These are phyloP conservation scores for Fusarium duplospermum DNA, from an alignment of 2,329 filamentous ascomycete genomes.

Conservation along the genomic window DNA sequence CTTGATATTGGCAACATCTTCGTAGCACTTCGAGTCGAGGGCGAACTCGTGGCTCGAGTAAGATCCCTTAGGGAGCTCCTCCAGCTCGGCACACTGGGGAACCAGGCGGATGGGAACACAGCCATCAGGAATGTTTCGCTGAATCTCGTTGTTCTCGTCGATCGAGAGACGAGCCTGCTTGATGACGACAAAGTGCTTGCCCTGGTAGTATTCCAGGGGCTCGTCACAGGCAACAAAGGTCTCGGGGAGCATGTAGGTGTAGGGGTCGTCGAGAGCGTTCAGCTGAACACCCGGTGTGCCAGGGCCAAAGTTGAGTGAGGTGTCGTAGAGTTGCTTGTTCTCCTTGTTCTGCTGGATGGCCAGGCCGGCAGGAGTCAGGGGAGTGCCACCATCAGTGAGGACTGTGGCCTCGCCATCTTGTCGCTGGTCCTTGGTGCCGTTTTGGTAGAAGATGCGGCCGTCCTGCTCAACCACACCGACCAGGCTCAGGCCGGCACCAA, in stretches of 20 bases:
- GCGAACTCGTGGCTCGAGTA: slow-evolving; percentile 55
- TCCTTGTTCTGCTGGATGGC: slow-evolving; percentile 43
- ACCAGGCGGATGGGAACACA: slow-evolving; percentile 58
- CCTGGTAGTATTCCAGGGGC: slow-evolving; percentile 55
- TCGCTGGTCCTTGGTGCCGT: slow-evolving; percentile 56
- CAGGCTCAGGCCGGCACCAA: slow-evolving; percentile 54
- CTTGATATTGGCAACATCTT: slow-evolving; percentile 48
- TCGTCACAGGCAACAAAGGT: slow-evolving; percentile 58
- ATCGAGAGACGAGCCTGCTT: slow-evolving; percentile 50
- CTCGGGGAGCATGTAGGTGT: slow-evolving; percentile 49
- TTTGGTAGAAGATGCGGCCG: slow-evolving; percentile 60
- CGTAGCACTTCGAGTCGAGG: slow-evolving; percentile 53
- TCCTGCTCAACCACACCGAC: slow-evolving; percentile 49
- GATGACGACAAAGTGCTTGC: slow-evolving; percentile 52
- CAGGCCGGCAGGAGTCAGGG: slow-evolving; percentile 53
- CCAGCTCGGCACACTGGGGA: slow-evolving; percentile 56
- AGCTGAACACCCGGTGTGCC: slow-evolving; percentile 53
- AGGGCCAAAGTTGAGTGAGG: slow-evolving; percentile 48
- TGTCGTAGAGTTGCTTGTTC: slow-evolving; percentile 47
- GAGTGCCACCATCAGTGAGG: slow-evolving; percentile 56
- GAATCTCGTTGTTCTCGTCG: slow-evolving; percentile 36
- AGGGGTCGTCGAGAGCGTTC: slow-evolving; percentile 35
- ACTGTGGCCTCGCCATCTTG: slow-evolving; percentile 48
- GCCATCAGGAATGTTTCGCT: slow-evolving; percentile 44
- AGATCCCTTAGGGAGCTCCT: slow-evolving; percentile 50